Percentiles rank a stretch among this genome's conserved stretches.
Conservation (phyloP, 129 eudicot genomes). For the Rutidosis leptorrhynchoides region DNA sequence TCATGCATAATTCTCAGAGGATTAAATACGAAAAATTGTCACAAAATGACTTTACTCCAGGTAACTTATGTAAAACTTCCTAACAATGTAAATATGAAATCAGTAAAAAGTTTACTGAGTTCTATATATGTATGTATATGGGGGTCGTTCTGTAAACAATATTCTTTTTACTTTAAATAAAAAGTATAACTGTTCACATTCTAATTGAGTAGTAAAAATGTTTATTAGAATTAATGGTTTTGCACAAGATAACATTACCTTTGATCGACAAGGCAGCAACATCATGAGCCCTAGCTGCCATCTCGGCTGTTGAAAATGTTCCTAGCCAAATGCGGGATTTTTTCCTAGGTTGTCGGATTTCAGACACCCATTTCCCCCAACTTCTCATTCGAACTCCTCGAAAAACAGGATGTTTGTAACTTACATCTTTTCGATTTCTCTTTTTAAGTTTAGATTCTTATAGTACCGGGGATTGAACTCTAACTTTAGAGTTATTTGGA, state of each 20-base stretch:
- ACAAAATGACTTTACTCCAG: background rate
- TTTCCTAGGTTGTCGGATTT: conserved; percentile 37
- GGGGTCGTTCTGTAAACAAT: no score
- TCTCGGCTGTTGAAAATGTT: conserved; percentile 35
- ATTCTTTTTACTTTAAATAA: no score
- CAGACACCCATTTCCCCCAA: conserved; percentile 47
- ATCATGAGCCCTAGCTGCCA: conserved; percentile 40
- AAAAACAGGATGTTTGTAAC: conserved; percentile 39
- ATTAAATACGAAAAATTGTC: no score
- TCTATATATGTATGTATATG: no score
- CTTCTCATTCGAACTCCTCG: conserved; percentile 39
- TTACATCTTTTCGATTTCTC: conserved; percentile 29
- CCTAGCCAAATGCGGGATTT: conserved; percentile 45
- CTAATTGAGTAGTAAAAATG: no score
- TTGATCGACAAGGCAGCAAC: conserved; percentile 34
- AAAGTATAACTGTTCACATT: no score
- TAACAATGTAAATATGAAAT: background rate
- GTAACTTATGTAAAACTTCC: background rate
- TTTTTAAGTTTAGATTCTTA: background rate
- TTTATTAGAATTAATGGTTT: no score
- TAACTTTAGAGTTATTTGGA: background rate
- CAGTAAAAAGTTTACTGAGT: background rate
- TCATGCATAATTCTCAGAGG: no score
- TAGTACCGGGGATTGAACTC: background rate
- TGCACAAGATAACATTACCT: conserved; percentile 10